These are phyloP conservation scores for Parastagonospora avenae DNA, from an alignment of 2,329 filamentous ascomycete species.

Conservation along the genomic window DNA sequence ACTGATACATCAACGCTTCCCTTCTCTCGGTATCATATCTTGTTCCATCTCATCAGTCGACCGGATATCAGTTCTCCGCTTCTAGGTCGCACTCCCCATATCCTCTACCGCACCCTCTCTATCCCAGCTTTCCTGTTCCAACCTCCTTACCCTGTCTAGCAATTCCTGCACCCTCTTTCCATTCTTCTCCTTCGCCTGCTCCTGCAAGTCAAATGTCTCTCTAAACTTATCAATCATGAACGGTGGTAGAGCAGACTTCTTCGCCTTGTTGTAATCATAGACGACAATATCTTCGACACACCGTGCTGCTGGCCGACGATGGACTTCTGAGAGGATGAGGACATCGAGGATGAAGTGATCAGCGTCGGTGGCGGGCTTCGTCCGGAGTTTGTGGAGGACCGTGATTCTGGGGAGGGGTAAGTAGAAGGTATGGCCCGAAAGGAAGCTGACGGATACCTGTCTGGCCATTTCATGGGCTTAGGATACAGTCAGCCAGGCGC, in stretches of 20 bases:
- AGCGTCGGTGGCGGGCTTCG: constrained; percentile 54
- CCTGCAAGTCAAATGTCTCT: constrained; percentile 65
- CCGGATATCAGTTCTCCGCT: neutral
- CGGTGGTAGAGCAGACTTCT: constrained; percentile 61
- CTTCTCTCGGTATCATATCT: no score
- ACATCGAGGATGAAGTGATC: constrained; percentile 66
- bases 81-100: constrained; percentile 47
- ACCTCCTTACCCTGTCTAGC: constrained; percentile 49
- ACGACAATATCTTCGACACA: constrained; percentile 79
- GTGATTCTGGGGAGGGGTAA: constrained; percentile 60
- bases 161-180: constrained; percentile 61
- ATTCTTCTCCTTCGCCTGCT: constrained; percentile 61
- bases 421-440: neutral
- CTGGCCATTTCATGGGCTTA: constrained; percentile 77
- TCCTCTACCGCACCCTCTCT: constrained; percentile 73
- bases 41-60: no score
- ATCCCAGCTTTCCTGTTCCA: constrained; percentile 80
- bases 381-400: constrained; percentile 77
- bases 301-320: constrained; percentile 73
- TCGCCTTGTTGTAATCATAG: constrained; percentile 71
- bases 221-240: constrained; percentile 68
- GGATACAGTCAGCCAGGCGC: neutral
- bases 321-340: constrained; percentile 74
- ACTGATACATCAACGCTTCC: no score
- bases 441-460: constrained; percentile 51